Conservation (phyloP, 352 stramenopile species). For the Blastocystis sp. region DNA sequence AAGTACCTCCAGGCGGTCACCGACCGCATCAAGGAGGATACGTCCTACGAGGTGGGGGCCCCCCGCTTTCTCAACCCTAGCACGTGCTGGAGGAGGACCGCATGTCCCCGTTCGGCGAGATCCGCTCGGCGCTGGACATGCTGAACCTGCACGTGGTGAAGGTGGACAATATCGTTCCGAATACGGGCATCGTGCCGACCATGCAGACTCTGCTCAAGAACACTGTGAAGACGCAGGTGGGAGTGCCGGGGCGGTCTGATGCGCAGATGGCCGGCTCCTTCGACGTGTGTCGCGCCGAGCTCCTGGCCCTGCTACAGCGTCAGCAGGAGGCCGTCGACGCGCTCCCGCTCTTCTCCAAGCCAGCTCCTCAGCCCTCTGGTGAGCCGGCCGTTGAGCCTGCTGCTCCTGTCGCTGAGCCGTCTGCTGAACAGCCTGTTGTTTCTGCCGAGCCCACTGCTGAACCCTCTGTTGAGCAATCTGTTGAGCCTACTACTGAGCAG, state of each 20-base stretch:
- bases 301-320: background rate
- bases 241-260: background rate
- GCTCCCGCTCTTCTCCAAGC: background rate
- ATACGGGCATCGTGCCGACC: background rate
- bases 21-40: conserved; percentile 35
- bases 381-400: background rate
- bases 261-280: conserved; percentile 33
- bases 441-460: background rate
- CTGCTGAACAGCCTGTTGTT: no score
- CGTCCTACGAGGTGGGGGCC: background rate
- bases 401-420: background rate
- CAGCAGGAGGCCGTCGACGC: background rate
- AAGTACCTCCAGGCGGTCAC: conserved; percentile 22
- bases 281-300: background rate
- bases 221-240: conserved; percentile 4
- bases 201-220: conserved; percentile 28
- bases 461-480: no score
- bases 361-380: background rate
- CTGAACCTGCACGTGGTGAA: conserved; percentile 12
- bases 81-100: conserved; percentile 12
- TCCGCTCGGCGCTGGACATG: conserved; percentile 8
- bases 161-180: conserved; percentile 39
- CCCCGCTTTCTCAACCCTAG: background rate
- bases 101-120: conserved; percentile 37
- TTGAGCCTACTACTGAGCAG: background rate